phyloP scores from a whole-genome alignment of 1,284 basidiomycete species.

The Volvariella surrecta region DNA sequence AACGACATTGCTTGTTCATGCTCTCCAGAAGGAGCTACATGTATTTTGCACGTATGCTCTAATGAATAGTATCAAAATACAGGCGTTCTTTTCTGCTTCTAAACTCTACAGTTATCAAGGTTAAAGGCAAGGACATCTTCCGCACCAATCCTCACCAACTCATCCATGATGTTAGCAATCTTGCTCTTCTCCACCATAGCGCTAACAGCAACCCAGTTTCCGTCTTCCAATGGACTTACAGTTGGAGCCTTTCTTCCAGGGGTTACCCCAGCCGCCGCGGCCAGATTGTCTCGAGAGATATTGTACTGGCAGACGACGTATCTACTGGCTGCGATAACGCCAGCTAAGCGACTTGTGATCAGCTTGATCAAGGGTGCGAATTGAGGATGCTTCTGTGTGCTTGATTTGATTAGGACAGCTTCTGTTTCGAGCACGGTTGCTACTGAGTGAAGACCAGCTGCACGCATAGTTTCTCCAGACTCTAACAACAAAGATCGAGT shows the following conservation, averaged over 20 bases:
- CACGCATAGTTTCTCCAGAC: slow-evolving; percentile 99
- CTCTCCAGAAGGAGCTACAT: too few relatives aligned
- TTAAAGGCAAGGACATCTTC: slow-evolving; percentile 88
- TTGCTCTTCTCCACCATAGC: slow-evolving; percentile 87
- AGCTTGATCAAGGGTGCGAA: slow-evolving; percentile 68
- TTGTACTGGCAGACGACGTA: slow-evolving; percentile 96
- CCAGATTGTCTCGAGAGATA: slow-evolving; percentile 57
- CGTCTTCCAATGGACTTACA: slow-evolving; percentile 78
- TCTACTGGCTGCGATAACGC: slow-evolving; percentile 84
- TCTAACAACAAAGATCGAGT: slow-evolving; percentile 39
- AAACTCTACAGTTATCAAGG: slow-evolving; percentile 92
- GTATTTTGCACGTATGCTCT: too few relatives aligned
- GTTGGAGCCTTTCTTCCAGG: slow-evolving; percentile 91
- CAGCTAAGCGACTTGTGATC: slow-evolving; percentile 85
- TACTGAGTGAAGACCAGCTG: slow-evolving; percentile 91
- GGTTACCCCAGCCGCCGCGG: slow-evolving; percentile 65
- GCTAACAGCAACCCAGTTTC: slow-evolving; percentile 88
- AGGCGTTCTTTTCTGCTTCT: slow-evolving; percentile 12
- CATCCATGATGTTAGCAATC: slow-evolving; percentile 89
- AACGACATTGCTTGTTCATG: too few relatives aligned
- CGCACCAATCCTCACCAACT: slow-evolving; percentile 75
- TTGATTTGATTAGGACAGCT: slow-evolving; percentile 90
- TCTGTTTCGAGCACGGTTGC: slow-evolving; percentile 84
- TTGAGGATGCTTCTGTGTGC: slow-evolving; percentile 57
- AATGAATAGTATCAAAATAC: too few relatives aligned